Evolutionary conservation across 768 basidiomycete species (phyloP).

Genomic region (Leucocoprinus leucothites): DNA sequence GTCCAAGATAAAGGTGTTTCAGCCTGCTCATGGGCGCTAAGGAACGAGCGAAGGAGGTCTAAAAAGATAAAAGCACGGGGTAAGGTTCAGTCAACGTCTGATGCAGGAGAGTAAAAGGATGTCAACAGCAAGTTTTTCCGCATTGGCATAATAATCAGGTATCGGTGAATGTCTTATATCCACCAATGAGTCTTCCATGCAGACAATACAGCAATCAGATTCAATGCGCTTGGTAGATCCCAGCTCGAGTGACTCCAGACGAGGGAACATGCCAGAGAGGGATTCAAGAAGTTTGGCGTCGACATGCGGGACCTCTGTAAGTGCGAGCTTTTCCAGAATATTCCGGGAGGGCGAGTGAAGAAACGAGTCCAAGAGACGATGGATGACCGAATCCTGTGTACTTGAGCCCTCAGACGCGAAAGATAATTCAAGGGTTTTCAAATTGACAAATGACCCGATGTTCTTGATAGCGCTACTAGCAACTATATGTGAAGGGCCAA

Average conservation of each 20-base stretch:
- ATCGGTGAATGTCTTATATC: conserved; percentile 61
- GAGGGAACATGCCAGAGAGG: conserved; percentile 45
- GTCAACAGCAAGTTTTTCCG: conserved; percentile 51
- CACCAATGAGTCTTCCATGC: conserved; percentile 59
- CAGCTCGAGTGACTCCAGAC: conserved; percentile 46
- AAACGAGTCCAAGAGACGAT: conserved; percentile 31
- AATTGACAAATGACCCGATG: conserved; percentile 28
- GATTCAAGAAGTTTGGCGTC: conserved; percentile 43
- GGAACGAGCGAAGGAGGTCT: conserved; percentile 43
- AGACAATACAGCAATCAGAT: conserved; percentile 56
- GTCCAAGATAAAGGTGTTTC: conserved; percentile 51
- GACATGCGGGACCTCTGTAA: conserved; percentile 57
- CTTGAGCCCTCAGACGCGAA: conserved; percentile 39
- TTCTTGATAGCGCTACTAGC: conserved; percentile 18
- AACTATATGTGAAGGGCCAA: conserved; percentile 28
- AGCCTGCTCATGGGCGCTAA: conserved; percentile 45
- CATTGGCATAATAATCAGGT: conserved; percentile 43
- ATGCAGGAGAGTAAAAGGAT: conserved; percentile 4
- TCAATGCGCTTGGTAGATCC: conserved; percentile 60
- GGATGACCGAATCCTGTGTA: conserved; percentile 38
- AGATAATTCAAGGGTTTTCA: conserved; percentile 39
- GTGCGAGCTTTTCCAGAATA: conserved; percentile 43
- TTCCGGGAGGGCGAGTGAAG: conserved; percentile 24
- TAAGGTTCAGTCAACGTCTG: conserved; percentile 1
- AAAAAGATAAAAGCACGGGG: neutral